A percentile compares a stretch with the other conserved stretches of the same genome.
Evolutionary conservation across 306 rosid species (phyloP).

Genomic region (Medicago ruthenica): DNA sequence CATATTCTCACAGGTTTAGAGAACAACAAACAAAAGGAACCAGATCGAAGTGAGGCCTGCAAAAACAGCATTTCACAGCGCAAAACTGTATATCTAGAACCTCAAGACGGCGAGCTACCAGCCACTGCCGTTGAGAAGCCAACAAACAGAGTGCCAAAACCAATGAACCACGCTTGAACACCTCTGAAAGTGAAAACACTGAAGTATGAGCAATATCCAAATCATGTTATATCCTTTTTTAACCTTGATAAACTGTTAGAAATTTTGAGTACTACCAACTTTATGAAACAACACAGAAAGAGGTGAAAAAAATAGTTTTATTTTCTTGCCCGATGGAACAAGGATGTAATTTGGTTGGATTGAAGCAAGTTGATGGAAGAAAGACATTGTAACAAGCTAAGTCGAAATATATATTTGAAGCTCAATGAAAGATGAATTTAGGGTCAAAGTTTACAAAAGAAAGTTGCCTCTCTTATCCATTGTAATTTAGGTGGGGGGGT

Average conservation of each 20-base stretch:
- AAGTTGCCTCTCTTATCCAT: not conserved
- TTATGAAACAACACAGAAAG: constrained; percentile 17
- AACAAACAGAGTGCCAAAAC: too few relatives aligned
- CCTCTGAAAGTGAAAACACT: too few relatives aligned
- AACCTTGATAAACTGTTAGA: not conserved
- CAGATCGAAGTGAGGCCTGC: too few relatives aligned
- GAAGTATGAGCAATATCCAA: constrained; percentile 26
- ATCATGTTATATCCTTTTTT: constrained; percentile 29
- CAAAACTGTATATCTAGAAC: too few relatives aligned
- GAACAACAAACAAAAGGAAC: too few relatives aligned
- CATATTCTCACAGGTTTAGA: too few relatives aligned
- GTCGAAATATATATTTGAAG: constrained; percentile 16
- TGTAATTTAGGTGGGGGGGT: not conserved
- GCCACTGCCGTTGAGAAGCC: too few relatives aligned
- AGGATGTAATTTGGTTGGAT: constrained; percentile 10
- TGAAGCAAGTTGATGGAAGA: constrained; percentile 16
- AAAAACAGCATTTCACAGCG: too few relatives aligned
- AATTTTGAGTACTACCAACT: constrained; percentile 29
- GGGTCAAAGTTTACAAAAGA: not conserved
- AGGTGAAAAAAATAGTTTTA: constrained; percentile 17
- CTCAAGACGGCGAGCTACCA: too few relatives aligned
- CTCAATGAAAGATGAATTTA: constrained; percentile 19
- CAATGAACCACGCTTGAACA: too few relatives aligned
- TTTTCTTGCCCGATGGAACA: constrained; percentile 32
- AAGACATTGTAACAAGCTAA: not conserved